Conservation (phyloP, 2,329 filamentous ascomycete species). For the Alternaria metachromatica region DNA sequence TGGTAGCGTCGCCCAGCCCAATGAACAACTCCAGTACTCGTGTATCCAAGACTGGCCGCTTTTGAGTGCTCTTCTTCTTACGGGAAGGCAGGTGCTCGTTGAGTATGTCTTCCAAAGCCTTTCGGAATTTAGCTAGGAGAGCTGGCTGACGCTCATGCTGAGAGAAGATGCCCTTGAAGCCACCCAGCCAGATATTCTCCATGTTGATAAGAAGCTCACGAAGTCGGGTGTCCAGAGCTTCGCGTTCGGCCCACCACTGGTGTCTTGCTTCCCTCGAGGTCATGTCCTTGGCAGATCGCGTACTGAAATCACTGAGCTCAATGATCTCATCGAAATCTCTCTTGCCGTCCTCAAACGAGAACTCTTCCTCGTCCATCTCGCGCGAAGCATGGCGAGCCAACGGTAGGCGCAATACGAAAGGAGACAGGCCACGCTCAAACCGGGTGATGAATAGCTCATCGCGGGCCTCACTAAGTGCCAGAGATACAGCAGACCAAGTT, state of each 20-base stretch:
- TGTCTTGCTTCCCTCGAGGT: conserved; percentile 75
- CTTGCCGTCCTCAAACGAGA: conserved; percentile 82
- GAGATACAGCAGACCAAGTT: conserved; percentile 83
- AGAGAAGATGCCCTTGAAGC: conserved; percentile 93
- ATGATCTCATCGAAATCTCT: conserved; percentile 85
- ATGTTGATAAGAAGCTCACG: conserved; percentile 82
- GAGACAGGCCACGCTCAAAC: conserved; percentile 74
- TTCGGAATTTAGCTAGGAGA: conserved; percentile 76
- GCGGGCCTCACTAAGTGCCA: conserved; percentile 80
- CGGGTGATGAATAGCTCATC: conserved; percentile 91
- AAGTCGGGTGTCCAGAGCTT: conserved; percentile 78
- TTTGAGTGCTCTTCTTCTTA: conserved; percentile 62
- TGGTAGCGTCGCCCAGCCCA: conserved; percentile 76
- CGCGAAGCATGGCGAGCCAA: conserved; percentile 81
- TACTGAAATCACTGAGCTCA: conserved; percentile 78
- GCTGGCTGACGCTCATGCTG: conserved; percentile 69
- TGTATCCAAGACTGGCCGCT: conserved; percentile 62
- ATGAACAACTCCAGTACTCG: conserved; percentile 87
- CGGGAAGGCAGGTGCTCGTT: conserved; percentile 87
- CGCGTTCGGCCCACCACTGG: conserved; percentile 89
- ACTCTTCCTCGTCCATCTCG: conserved; percentile 79
- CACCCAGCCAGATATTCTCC: conserved; percentile 92
- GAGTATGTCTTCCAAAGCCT: conserved; percentile 77
- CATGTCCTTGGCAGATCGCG: conserved; percentile 76
- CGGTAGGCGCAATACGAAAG: conserved; percentile 86